Evolutionary conservation across 2,329 filamentous ascomycete genomes (phyloP), one percentile per base, ranked within the genome.

Genomic region (Mariannaea elegans): DNA sequence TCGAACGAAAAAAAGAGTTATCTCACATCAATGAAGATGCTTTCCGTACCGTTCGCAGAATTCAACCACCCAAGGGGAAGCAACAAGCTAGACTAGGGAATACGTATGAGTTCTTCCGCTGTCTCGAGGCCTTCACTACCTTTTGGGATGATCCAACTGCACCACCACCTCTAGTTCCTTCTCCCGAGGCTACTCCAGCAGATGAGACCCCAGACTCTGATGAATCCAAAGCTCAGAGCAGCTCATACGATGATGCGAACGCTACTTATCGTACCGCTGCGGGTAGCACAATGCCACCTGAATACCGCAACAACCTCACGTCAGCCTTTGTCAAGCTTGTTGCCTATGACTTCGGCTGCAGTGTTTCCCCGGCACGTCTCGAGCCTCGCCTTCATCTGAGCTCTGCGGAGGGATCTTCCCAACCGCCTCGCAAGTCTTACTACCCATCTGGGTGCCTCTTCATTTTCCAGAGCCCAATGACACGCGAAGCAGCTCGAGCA

Each of bases 271-370:
- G 86, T 41, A 84, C 81, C 3, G 78, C 77, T 10, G 69, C 79
- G 2, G 87, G 87, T 9, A 73, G 76, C n/a, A 76, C 81, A 45
- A 87, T 88, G 80, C 87, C 87, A 1, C 70, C 81, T 7, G 85
- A 88, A 48, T 83, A 80, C 66, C 83, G 87, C 27, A 82, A 86
- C 54, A 80, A 80, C 53, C 77, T 89, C n/a, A 65, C 87, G 12
- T 80, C 82, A 3, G 81, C 86, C 32, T 89, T 89, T 56, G 73
- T 89, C 56, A 89, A 89, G 71, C 80, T 90, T 4, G 81, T 90
- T 14, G 82, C 86, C 16, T 90, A 89, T 67, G 86, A 89, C 63
- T 90, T 89, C 72, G 84, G 86, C 49, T 89, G 87, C 73, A 89
- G 84, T 65, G 82, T 88, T 47, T 78, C 80, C 2, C 78, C 82